phyloP scores from a whole-genome alignment of 2,329 filamentous ascomycete species.

The Tolypocladium capitatum region DNA sequence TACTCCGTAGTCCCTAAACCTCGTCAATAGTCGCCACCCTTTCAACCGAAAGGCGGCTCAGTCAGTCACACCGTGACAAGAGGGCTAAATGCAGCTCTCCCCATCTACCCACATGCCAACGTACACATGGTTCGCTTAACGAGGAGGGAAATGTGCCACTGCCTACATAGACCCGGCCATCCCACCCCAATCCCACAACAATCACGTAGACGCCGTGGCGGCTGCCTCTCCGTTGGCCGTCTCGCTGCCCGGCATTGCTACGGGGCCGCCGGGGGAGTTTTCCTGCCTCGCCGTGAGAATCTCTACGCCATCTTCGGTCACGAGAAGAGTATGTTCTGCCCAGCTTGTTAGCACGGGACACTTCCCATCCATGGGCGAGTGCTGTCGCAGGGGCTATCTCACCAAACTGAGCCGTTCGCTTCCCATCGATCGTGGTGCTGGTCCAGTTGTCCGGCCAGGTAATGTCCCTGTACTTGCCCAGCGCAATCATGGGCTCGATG shows the following conservation, averaged over 20 bases:
- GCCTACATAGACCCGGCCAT: not conserved
- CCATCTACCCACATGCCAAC: not conserved
- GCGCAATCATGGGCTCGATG: conserved; percentile 95
- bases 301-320: conserved; percentile 73
- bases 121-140: not conserved
- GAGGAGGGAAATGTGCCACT: not conserved
- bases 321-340: conserved; percentile 66
- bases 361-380: not conserved
- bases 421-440: conserved; percentile 81
- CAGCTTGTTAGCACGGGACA: conserved; percentile 8
- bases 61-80: not conserved
- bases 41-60: not conserved
- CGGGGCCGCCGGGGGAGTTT: conserved; percentile 61
- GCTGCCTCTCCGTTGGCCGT: not conserved
- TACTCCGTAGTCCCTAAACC: not conserved
- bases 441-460: conserved; percentile 99
- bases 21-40: not conserved
- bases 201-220: not conserved
- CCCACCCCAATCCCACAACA: not conserved
- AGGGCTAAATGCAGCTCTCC: not conserved
- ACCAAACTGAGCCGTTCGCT: conserved; percentile 86
- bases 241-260: not conserved
- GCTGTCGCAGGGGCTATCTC: conserved; percentile 18
- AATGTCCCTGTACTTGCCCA: conserved; percentile 82
- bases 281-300: conserved; percentile 61